Conservation (phyloP, 441 rosid genomes). For the Dalechampia spathulata region DNA sequence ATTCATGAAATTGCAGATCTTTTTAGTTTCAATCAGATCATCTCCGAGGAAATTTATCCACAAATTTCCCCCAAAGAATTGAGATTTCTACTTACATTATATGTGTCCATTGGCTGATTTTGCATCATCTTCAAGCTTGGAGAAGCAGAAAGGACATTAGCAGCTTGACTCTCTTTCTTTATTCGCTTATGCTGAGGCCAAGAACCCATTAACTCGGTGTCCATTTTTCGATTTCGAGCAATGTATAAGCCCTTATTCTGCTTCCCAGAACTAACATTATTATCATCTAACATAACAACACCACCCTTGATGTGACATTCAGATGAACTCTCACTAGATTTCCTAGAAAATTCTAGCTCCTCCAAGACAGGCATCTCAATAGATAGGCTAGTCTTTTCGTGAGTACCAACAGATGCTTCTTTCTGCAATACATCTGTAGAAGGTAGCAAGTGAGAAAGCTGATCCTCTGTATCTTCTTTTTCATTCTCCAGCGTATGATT, state of each 20-base stretch:
- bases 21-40: no score
- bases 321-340: conserved; percentile 18
- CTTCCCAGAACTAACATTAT: conserved; percentile 9
- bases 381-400: conserved; percentile 19
- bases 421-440: conserved; percentile 21
- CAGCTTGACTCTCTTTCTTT: conserved; percentile 27
- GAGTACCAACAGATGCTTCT: conserved; percentile 21
- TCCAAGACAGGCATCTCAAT: conserved; percentile 18
- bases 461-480: conserved; percentile 18
- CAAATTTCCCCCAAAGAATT: conserved; percentile 1
- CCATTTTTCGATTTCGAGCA: conserved; percentile 12
- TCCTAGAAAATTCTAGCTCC: conserved; percentile 21
- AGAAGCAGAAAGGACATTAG: conserved; percentile 26
- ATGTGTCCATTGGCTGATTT: conserved; percentile 11
- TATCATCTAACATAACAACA: conserved; percentile 17
- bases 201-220: conserved; percentile 25
- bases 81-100: conserved; percentile 10
- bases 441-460: conserved; percentile 16
- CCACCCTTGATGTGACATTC: conserved; percentile 21
- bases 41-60: conserved; percentile 11
- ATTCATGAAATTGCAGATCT: no score
- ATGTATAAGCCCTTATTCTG: conserved; percentile 13
- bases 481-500: conserved; percentile 19
- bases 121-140: conserved; percentile 30
- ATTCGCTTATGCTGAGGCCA: conserved; percentile 47